These are phyloP conservation scores for Scheffersomyces stipitis DNA, from an alignment of 805 yeast genomes.

Conservation along the genomic window DNA sequence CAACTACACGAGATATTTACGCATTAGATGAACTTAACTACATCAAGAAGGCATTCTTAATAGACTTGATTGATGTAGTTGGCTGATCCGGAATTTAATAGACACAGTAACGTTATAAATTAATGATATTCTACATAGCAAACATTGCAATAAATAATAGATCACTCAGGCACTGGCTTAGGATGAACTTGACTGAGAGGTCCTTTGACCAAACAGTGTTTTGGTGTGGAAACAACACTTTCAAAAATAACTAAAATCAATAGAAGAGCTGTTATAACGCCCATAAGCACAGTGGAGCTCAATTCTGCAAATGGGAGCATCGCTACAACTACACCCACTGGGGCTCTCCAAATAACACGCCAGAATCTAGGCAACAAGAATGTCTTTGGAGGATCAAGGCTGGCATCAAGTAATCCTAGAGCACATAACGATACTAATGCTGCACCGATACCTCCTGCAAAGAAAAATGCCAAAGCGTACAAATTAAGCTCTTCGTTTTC, in stretches of 20 bases:
- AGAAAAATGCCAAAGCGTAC: conserved; percentile 47
- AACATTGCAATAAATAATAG: background rate
- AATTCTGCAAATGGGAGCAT: conserved; percentile 47
- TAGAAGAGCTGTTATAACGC: conserved; percentile 39
- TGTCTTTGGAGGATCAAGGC: conserved; percentile 36
- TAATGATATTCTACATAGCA: too few species aligned
- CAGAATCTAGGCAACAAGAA: conserved; percentile 32
- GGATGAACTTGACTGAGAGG: background rate
- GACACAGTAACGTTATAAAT: background rate
- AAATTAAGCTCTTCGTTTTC: conserved; percentile 31
- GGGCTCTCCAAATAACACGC: conserved; percentile 43
- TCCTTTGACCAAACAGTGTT: background rate
- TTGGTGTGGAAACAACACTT: conserved; percentile 28
- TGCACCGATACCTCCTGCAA: conserved; percentile 53
- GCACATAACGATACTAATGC: conserved; percentile 38
- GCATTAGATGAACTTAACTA: conserved; percentile 19
- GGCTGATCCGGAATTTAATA: background rate
- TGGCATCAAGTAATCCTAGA: conserved; percentile 46
- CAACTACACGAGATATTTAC: conserved; percentile 10
- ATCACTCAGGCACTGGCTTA: background rate
- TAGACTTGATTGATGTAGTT: conserved; percentile 15
- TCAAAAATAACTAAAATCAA: conserved; percentile 37
- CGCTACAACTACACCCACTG: conserved; percentile 37
- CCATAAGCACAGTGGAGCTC: conserved; percentile 39
- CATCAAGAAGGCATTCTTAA: conserved; percentile 20